These are phyloP conservation scores for Hypericum perforatum DNA, from an alignment of 345 rosid species.

Conservation along the genomic window DNA sequence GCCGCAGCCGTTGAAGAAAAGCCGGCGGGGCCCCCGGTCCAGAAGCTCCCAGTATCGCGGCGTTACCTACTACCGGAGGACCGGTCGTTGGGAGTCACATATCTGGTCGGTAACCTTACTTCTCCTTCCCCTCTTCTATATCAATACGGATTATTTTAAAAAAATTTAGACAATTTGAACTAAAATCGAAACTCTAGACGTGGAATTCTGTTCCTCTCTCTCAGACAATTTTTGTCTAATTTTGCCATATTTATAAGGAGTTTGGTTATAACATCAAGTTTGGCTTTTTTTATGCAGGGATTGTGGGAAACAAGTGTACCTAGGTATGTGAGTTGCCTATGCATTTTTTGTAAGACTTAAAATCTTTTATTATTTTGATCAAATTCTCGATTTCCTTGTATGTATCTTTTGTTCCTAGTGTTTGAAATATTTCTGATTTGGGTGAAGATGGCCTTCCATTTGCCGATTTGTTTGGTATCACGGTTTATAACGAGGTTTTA, in stretches of 20 bases:
- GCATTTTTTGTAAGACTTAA: background rate
- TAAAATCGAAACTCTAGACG: background rate
- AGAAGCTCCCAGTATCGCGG: conserved; percentile 96
- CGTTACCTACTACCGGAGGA: conserved; percentile 90
- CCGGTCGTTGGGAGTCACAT: conserved; percentile 99
- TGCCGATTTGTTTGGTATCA: too few relatives aligned
- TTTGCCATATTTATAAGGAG: too few relatives aligned
- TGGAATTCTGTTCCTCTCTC: background rate
- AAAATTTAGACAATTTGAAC: too few relatives aligned
- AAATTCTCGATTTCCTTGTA: background rate
- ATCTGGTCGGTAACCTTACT: conserved; percentile 49
- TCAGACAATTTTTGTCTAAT: too few relatives aligned
- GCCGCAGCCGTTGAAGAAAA: conserved; percentile 65
- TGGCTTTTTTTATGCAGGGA: conserved; percentile 58
- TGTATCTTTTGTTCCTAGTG: conserved; percentile 9
- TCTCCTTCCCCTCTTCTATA: background rate
- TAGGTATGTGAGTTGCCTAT: conserved; percentile 40
- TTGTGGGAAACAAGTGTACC: conserved; percentile 96
- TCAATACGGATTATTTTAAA: background rate
- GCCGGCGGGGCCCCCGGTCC: conserved; percentile 93
- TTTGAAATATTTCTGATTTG: conserved; percentile 14
- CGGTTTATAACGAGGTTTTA: background rate
- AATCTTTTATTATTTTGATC: background rate
- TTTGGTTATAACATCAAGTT: too few relatives aligned
- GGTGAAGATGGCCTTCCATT: conserved; percentile 4